Evolutionary conservation across 2,329 filamentous ascomycete species (phyloP).

Genomic region (Botrytis porri): DNA sequence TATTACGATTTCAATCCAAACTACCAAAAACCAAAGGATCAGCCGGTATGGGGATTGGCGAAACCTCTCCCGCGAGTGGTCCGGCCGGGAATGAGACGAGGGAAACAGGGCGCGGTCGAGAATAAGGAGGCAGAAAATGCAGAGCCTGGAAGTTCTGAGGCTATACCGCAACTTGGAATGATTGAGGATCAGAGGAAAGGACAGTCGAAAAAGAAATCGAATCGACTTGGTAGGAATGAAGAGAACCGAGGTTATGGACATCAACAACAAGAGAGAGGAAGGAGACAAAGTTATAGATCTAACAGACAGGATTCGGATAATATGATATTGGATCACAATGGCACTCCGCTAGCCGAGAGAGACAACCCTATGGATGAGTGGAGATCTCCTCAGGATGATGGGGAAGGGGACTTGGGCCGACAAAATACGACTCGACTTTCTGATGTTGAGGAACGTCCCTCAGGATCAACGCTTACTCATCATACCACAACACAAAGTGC

Average conservation of each 20-base stretch:
- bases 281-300: constrained; percentile 9
- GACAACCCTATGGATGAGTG: constrained; percentile 24
- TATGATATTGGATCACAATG: constrained; percentile 1
- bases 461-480: neutral
- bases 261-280: neutral
- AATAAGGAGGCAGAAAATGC: constrained; percentile 17
- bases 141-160: constrained; percentile 19
- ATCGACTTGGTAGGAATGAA: neutral
- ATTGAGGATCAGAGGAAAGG: constrained; percentile 22
- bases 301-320: constrained; percentile 7
- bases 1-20: constrained; percentile 26
- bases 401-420: neutral
- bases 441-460: constrained; percentile 11
- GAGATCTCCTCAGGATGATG: constrained; percentile 5
- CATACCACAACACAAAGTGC: constrained; percentile 4
- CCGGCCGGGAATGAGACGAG: constrained; percentile 23
- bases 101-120: constrained; percentile 16
- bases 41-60: constrained; percentile 27
- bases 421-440: constrained; percentile 12
- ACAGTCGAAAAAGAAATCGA: constrained; percentile 14
- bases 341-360: constrained; percentile 20
- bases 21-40: constrained; percentile 22
- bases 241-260: constrained; percentile 16
- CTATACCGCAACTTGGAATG: constrained; percentile 24
- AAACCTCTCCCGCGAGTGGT: constrained; percentile 27